These are phyloP conservation scores for Saprolegnia diclina DNA, from an alignment of 352 stramenopile species.

Conservation along the genomic window DNA sequence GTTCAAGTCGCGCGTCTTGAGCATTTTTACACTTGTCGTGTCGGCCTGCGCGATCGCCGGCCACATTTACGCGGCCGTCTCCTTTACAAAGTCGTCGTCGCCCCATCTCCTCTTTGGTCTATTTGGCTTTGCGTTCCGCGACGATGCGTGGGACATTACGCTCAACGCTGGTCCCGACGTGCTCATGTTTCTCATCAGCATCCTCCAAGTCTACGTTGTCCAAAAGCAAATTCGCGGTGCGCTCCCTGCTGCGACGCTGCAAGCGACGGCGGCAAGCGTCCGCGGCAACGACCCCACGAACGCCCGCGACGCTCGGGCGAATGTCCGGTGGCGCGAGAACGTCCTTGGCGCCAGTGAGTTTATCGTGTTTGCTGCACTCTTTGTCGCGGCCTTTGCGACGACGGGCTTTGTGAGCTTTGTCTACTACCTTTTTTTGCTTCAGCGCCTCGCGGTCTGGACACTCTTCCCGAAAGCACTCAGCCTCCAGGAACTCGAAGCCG, in stretches of 20 bases:
- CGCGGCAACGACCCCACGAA: constrained; percentile 5
- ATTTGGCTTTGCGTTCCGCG: constrained; percentile 48
- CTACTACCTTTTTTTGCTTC: constrained; percentile 59
- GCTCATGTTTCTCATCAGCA: constrained; percentile 48
- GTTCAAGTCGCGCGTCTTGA: constrained; percentile 49
- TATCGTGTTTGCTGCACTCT: constrained; percentile 45
- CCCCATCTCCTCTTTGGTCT: constrained; percentile 22
- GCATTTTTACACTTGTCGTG: constrained; percentile 46
- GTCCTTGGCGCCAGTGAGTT: constrained; percentile 37
- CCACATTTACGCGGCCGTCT: constrained; percentile 35
- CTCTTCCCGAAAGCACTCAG: constrained; percentile 56
- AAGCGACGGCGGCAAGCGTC: constrained; percentile 40
- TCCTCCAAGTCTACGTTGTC: constrained; percentile 62
- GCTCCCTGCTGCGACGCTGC: background rate
- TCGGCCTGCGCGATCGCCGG: constrained; percentile 40
- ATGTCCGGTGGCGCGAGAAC: constrained; percentile 28
- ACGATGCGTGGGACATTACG: constrained; percentile 36
- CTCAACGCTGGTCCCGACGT: constrained; percentile 48
- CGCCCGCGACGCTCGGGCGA: constrained; percentile 29
- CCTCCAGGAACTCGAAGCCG: constrained; percentile 41
- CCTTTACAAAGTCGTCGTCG: background rate
- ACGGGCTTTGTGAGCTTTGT: constrained; percentile 51
- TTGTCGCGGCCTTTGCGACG: constrained; percentile 54
- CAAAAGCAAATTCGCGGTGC: constrained; percentile 32
- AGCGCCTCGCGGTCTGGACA: constrained; percentile 59